A percentile compares a stretch with the other conserved stretches of the same genome.
These are phyloP conservation scores for Pharnaceum exiguum DNA, from an alignment of 148 eudicot species.

Conservation along the genomic window DNA sequence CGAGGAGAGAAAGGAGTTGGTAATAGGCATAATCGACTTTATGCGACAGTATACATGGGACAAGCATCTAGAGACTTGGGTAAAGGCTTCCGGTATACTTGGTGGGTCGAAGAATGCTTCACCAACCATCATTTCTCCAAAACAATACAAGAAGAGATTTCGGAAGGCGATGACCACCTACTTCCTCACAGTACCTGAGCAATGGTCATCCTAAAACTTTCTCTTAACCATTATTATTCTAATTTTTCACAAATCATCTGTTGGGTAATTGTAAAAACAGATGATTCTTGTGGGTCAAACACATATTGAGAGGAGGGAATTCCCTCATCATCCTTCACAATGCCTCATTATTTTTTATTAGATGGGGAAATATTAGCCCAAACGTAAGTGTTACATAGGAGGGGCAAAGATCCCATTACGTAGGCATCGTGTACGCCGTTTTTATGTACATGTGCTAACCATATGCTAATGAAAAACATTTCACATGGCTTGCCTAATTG, in stretches of 20 bases:
- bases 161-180: constrained; percentile 94
- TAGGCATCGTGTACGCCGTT: not conserved
- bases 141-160: constrained; percentile 88
- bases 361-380: constrained; percentile 7
- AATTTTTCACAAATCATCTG: constrained; percentile 6
- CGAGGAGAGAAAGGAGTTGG: constrained; percentile 78
- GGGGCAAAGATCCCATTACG: constrained; percentile 2
- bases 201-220: constrained; percentile 56
- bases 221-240: not conserved
- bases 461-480: not conserved
- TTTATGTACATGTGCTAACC: not conserved
- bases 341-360: not conserved
- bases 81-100: constrained; percentile 88
- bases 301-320: not conserved
- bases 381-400: constrained; percentile 3
- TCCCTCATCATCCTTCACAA: not conserved
- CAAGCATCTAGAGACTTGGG: constrained; percentile 99
- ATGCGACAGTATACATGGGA: constrained; percentile 98
- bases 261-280: constrained; percentile 6
- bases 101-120: constrained; percentile 89
- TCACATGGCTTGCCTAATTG: not conserved
- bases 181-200: constrained; percentile 91
- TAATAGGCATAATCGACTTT: constrained; percentile 85
- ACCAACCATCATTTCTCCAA: constrained; percentile 89
- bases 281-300: not conserved